These are phyloP conservation scores for Jatropha curcas DNA, from an alignment of 345 rosid genomes.

Conservation along the genomic window DNA sequence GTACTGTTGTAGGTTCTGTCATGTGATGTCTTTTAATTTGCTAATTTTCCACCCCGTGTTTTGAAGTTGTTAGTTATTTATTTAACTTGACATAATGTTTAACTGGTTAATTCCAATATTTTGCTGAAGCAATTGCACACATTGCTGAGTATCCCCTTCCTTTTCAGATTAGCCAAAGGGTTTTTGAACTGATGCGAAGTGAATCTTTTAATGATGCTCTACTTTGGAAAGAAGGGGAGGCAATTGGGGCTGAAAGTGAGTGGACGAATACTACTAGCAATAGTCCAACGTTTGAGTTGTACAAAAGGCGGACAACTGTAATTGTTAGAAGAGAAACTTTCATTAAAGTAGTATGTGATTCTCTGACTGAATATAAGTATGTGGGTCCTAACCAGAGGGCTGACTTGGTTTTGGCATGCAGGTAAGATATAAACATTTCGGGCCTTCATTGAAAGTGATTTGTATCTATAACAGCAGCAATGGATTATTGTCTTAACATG, in stretches of 20 bases:
- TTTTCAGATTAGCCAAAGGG: constrained; percentile 82
- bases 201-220: constrained; percentile 44
- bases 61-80: not conserved
- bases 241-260: constrained; percentile 28
- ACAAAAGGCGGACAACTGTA: constrained; percentile 82
- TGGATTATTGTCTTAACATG: not conserved
- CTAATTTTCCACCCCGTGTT: not conserved
- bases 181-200: constrained; percentile 67
- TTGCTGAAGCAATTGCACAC: constrained; percentile 3
- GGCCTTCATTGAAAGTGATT: constrained; percentile 5
- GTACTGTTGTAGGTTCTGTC: no score
- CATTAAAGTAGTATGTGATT: constrained; percentile 76
- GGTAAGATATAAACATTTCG: constrained; percentile 44
- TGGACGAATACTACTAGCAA: constrained; percentile 36
- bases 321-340: constrained; percentile 70
- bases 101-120: not conserved
- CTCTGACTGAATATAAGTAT: constrained; percentile 85
- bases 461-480: not conserved
- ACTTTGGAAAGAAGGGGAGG: constrained; percentile 39
- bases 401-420: constrained; percentile 93
- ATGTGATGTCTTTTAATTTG: not conserved
- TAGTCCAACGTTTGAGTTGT: constrained; percentile 71
- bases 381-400: constrained; percentile 96
- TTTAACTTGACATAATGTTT: not conserved
- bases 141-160: constrained; percentile 2